These are phyloP conservation scores for Excoecaria cochinchinensis DNA, from an alignment of 345 rosid genomes.

Conservation along the genomic window DNA sequence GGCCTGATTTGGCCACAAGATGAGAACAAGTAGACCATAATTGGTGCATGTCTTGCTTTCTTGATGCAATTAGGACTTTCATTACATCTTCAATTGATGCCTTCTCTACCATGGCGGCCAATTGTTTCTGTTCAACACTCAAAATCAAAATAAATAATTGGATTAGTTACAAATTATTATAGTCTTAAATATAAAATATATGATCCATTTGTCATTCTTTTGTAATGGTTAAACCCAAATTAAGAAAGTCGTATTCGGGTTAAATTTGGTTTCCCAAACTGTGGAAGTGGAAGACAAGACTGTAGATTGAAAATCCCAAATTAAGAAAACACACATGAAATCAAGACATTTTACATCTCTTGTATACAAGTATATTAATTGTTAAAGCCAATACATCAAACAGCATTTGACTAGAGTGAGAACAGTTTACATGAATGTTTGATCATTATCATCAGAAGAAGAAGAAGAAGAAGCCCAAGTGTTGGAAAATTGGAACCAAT, in stretches of 20 bases:
- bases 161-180: not conserved
- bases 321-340: conserved; percentile 34
- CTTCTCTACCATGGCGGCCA: conserved; percentile 93
- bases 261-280: conserved; percentile 26
- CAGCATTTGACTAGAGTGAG: conserved; percentile 1
- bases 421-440: not conserved
- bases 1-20: conserved; percentile 92
- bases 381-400: no score
- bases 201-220: conserved; percentile 20
- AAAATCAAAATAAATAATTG: conserved; percentile 9
- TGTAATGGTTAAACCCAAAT: conserved; percentile 41
- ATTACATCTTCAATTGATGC: conserved; percentile 96
- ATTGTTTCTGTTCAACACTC: conserved; percentile 66
- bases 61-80: conserved; percentile 93
- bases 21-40: conserved; percentile 97
- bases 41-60: conserved; percentile 97
- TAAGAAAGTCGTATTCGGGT: conserved; percentile 51
- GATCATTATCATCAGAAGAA: conserved; percentile 4
- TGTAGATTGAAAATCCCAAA: conserved; percentile 24
- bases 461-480: conserved; percentile 10
- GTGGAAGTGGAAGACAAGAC: conserved; percentile 56
- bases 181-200: not conserved
- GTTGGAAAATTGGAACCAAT: conserved; percentile 23
- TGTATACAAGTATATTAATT: not conserved
- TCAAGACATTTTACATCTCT: conserved; percentile 15